Conservation (phyloP, 176 grass and related monocot genomes). For the Oryza officinalis region DNA sequence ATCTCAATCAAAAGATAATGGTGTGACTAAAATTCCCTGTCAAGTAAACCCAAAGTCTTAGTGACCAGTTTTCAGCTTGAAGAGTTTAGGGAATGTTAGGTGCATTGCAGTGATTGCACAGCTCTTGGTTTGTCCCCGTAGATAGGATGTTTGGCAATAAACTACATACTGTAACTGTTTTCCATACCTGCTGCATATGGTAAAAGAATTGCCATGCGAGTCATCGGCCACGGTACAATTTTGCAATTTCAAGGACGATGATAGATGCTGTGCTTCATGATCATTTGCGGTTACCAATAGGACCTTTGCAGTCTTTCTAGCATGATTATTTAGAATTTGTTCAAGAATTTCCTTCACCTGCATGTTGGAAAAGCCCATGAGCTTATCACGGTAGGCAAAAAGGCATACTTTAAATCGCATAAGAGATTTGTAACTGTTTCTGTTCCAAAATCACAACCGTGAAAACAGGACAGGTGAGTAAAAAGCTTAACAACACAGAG, state of each 20-base stretch:
- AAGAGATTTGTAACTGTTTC: slow-evolving; percentile 8
- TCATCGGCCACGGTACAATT: slow-evolving; percentile 49
- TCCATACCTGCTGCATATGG: slow-evolving; percentile 56
- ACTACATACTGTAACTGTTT: background rate
- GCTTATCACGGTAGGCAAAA: background rate
- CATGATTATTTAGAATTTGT: slow-evolving; percentile 33
- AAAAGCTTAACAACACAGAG: background rate
- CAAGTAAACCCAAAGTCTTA: background rate
- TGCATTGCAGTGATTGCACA: background rate
- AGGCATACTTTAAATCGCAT: background rate
- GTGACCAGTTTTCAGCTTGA: background rate
- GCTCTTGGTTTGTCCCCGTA: background rate
- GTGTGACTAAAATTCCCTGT: background rate
- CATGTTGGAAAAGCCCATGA: slow-evolving; percentile 21
- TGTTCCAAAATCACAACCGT: slow-evolving; percentile 23
- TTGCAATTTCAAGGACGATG: slow-evolving; percentile 47
- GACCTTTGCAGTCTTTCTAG: slow-evolving; percentile 49
- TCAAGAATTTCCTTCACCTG: slow-evolving; percentile 75
- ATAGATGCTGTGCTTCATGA: slow-evolving; percentile 33
- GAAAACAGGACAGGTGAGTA: background rate
- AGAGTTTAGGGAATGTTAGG: background rate
- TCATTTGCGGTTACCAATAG: slow-evolving; percentile 53
- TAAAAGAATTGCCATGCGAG: slow-evolving; percentile 45
- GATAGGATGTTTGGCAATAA: background rate
- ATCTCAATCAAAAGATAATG: background rate